Percentiles rank a stretch among this genome's conserved stretches.
Conservation (phyloP, 345 rosid species). For the Acer campestre region DNA sequence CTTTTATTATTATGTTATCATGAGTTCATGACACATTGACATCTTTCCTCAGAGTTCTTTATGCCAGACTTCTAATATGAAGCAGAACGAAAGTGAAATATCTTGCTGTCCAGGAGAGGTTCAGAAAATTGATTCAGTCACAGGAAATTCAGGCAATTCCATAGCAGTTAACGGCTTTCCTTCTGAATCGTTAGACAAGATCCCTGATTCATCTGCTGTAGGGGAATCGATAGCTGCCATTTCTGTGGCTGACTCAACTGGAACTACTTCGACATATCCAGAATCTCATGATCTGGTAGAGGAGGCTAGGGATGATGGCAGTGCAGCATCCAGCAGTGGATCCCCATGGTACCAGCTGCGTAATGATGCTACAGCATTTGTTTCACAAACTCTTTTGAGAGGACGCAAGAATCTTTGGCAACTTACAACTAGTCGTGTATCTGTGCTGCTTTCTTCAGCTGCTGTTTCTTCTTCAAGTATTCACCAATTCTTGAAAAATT, state of each 20-base stretch:
- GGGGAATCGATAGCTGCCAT: slow-evolving; percentile 37
- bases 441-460: slow-evolving; percentile 89
- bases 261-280: slow-evolving; percentile 28
- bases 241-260: slow-evolving; percentile 31
- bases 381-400: slow-evolving; percentile 85
- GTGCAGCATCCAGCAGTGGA: slow-evolving; percentile 62
- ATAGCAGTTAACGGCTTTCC: slow-evolving; percentile 35
- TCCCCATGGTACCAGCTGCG: slow-evolving; percentile 95
- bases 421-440: slow-evolving; percentile 88
- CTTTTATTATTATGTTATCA: no score
- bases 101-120: slow-evolving; percentile 33
- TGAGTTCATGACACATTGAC: slow-evolving; percentile 12
- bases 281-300: slow-evolving; percentile 37
- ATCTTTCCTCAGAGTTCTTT: slow-evolving; percentile 35
- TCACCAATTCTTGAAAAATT: slow-evolving; percentile 91
- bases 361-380: slow-evolving; percentile 82
- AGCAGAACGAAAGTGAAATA: slow-evolving; percentile 43
- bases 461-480: slow-evolving; percentile 83
- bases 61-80: slow-evolving; percentile 36
- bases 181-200: slow-evolving; percentile 40
- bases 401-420: slow-evolving; percentile 99
- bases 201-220: slow-evolving; percentile 31
- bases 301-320: slow-evolving; percentile 52
- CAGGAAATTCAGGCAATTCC: slow-evolving; percentile 39
- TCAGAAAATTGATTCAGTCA: slow-evolving; percentile 41